Conservation (phyloP, 2,329 filamentous ascomycete species). For the Colletotrichum liriopes region DNA sequence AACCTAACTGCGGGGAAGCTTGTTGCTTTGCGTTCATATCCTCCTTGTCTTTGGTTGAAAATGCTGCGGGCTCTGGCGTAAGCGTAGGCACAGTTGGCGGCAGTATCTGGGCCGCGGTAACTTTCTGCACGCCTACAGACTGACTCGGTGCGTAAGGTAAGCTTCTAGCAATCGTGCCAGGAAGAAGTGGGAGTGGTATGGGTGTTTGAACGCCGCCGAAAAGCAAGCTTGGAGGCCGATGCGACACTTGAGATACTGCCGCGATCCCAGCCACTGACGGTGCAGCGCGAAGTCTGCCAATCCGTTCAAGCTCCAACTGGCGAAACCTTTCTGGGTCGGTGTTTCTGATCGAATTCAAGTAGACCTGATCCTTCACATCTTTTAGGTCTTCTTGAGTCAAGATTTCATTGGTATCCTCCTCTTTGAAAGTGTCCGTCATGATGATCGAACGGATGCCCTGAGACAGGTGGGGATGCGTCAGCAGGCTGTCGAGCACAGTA, state of each 20-base stretch:
- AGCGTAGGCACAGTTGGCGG: background rate
- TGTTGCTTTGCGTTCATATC: background rate
- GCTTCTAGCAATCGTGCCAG: background rate
- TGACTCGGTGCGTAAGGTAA: background rate
- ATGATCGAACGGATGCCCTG: constrained; percentile 70
- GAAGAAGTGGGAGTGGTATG: background rate
- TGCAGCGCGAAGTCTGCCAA: background rate
- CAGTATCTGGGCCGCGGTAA: background rate
- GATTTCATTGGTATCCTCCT: constrained; percentile 73
- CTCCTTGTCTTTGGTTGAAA: background rate
- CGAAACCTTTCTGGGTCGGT: constrained; percentile 53
- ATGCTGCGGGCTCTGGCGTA: background rate
- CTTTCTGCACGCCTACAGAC: background rate
- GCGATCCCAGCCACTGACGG: background rate
- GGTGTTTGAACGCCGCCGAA: constrained; percentile 1
- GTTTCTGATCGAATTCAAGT: constrained; percentile 52
- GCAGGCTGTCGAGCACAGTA: constrained; percentile 67
- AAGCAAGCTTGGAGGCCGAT: background rate
- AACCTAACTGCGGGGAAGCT: background rate
- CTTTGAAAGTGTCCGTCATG: constrained; percentile 81
- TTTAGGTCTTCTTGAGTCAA: constrained; percentile 74
- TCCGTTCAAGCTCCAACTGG: constrained; percentile 43
- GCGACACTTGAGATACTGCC: background rate
- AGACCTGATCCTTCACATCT: constrained; percentile 64
- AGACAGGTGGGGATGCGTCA: constrained; percentile 54